Evolutionary conservation across 768 basidiomycete species (phyloP), one percentile per base, ranked within the genome.

Genomic region (Collybiopsis confluens): DNA sequence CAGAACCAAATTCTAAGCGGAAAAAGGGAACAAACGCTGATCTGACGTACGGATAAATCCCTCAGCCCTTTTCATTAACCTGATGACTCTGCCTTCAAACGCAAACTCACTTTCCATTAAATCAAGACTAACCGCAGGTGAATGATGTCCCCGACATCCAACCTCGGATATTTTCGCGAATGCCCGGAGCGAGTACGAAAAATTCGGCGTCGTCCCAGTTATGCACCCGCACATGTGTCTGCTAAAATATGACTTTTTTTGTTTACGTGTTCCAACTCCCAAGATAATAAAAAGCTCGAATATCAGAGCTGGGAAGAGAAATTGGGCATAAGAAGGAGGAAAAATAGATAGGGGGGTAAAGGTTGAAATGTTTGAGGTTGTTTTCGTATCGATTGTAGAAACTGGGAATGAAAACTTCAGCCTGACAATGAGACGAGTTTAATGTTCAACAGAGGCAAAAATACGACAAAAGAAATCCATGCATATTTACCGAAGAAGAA

Each of bases 341-440:
- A 77, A 79, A 33, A 70, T 50, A 58, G 73, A 66, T 59, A 59
- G 51, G 77, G 68, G 9, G 73, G 70, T 24, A 78, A 65, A 55
- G 73, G 69, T 35, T 68, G 62, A 49, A 80, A 66, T 20, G 63
- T 64, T 61, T 79, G 75, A 42, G 68, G 60, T 64, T 72, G 70
- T 55, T 66, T 73, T 69, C 79, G 77, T 28, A 80, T 74, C 56
- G 75, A 73, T 69, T 70, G 70, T 55, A 80, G 68, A 64, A 74
- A 78, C 59, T 75, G 70, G n/a, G 78, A 54, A 77, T 64, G 62
- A 76, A 80, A 40, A 69, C 65, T 41, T 77, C 73, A 56, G 78
- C 78, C 77, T 80, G 50, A 24, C 38, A 23, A 50, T n/a, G n/a
- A 36, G 16, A 13, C 30, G 3, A 18, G 36, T n/a, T 27, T 37